Conservation (phyloP, 176 grass and related monocot species). For the Alloteropsis semialata region DNA sequence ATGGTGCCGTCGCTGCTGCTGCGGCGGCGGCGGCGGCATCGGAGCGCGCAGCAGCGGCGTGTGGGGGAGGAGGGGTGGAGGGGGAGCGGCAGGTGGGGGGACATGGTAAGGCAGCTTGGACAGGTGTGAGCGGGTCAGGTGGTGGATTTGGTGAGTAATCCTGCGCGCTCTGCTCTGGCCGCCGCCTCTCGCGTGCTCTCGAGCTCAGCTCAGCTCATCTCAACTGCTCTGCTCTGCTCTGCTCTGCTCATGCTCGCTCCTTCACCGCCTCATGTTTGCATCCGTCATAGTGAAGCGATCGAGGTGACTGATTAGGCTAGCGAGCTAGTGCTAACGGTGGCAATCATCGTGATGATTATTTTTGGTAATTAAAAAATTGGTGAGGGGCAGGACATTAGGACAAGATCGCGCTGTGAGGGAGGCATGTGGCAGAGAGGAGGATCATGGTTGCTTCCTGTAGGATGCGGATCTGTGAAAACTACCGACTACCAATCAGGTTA, state of each 20-base stretch:
- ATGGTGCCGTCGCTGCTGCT: background rate
- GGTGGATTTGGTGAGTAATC: slow-evolving; percentile 25
- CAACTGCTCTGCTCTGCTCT: background rate
- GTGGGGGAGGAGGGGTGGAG: background rate
- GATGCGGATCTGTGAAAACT: slow-evolving; percentile 17
- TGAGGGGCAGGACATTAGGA: background rate
- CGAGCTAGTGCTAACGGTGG: background rate
- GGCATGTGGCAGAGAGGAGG: background rate
- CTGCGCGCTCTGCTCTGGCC: background rate
- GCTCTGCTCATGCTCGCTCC: background rate
- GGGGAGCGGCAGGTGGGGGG: background rate
- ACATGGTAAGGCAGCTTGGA: slow-evolving; percentile 32
- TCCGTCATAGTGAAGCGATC: background rate
- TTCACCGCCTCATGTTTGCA: background rate
- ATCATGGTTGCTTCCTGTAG: slow-evolving; percentile 1
- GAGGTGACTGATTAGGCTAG: background rate
- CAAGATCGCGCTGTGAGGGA: background rate
- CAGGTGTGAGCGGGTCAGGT: background rate
- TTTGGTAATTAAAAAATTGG: background rate
- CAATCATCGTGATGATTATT: too few species aligned
- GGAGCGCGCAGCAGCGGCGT: background rate
- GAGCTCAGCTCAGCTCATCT: background rate
- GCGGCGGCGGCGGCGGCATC: background rate
- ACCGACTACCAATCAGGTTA: slow-evolving; percentile 23
- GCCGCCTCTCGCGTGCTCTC: background rate